Evolutionary conservation across 1,139 yeast genomes (phyloP).

Genomic region (Yamadazyma buinensis): DNA sequence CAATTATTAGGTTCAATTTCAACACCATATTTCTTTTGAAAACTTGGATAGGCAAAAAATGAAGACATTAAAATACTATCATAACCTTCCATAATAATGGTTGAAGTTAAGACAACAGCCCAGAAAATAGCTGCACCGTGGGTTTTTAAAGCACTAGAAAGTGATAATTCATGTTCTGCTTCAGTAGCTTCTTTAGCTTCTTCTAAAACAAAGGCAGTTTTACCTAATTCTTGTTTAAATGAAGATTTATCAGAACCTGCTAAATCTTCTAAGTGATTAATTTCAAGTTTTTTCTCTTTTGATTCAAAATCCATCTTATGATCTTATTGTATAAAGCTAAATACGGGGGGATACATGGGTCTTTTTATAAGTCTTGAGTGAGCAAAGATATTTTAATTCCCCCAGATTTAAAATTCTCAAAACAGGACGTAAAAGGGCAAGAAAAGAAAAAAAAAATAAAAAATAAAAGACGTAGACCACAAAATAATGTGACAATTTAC

Average conservation of each 20-base stretch:
- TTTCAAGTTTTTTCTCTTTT: slow-evolving; percentile 11
- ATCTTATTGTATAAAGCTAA: too few relatives aligned
- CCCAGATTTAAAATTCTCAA: too few relatives aligned
- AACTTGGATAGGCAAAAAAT: slow-evolving; percentile 23
- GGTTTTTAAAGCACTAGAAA: slow-evolving; percentile 15
- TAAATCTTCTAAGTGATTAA: slow-evolving; percentile 14
- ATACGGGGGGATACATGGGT: too few relatives aligned
- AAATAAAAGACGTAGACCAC: too few relatives aligned
- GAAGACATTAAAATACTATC: slow-evolving; percentile 20
- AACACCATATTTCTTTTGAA: slow-evolving; percentile 19
- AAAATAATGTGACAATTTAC: too few relatives aligned
- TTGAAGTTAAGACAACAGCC: slow-evolving; percentile 21
- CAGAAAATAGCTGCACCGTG: slow-evolving; percentile 21
- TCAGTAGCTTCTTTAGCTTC: slow-evolving; percentile 19
- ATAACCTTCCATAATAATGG: slow-evolving; percentile 27
- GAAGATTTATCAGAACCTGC: slow-evolving; percentile 13
- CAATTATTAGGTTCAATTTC: slow-evolving; percentile 14
- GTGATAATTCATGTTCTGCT: slow-evolving; percentile 18
- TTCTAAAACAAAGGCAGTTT: slow-evolving; percentile 13
- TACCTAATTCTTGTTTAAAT: slow-evolving; percentile 13
- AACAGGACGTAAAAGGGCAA: too few relatives aligned
- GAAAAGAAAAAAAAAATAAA: too few relatives aligned
- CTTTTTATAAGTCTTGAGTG: too few relatives aligned
- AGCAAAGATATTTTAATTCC: too few relatives aligned
- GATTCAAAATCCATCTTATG: too few relatives aligned